Base-by-base conservation (phyloP, 1,284 basidiomycete species). In the Fomes fomentarius region DNA sequence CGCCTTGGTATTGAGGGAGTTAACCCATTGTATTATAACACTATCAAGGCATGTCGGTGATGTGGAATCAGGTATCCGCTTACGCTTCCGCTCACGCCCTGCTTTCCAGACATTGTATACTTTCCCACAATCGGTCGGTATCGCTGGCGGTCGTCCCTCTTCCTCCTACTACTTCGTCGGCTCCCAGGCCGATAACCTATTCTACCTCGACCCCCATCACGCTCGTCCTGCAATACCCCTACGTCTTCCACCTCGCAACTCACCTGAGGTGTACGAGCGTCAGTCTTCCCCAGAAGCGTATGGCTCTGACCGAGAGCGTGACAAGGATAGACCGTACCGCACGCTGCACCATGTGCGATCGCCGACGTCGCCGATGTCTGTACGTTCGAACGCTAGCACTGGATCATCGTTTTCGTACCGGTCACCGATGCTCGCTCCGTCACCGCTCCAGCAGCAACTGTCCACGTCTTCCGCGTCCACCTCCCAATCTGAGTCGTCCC, bases 151-250 rank as follows among this genome's bases (percentile, higher is more conserved):
- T 3, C 83, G 96, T 25, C 96, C 96, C 0, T 91, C 91, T 21
- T 96, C 94, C 0, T 98, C 94, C 0, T 98, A 98, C 71, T 99
- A 98, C 74, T 99, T 99, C 70, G 91, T 98, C 47, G 96, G 94
- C 12, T 83, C 87, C 0, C 96, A 98, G 69, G 90, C 87, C 3
- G 89, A 94, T 62, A 90, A 85, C 48, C 78, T 97, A 6, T 96
- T 98, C 73, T 99, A 98, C 69, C 89, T 98, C 45, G 96, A 99
- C 71, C 96, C 96, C 0, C 96, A 98, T 69, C 87, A 96, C 66
- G 83, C 94, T 0, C 84, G 95, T 7, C 84, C 93, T 0, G 81
- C 93, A 0, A 77, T 99, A 10, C 87, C 91, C 0, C 79, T 96
- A 7, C 83, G 88, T 12, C 77, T 82, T 0, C 82, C 86, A 1